phyloP scores from a whole-genome alignment of 495 filamentous ascomycete species.

The Penicillium lividum region DNA sequence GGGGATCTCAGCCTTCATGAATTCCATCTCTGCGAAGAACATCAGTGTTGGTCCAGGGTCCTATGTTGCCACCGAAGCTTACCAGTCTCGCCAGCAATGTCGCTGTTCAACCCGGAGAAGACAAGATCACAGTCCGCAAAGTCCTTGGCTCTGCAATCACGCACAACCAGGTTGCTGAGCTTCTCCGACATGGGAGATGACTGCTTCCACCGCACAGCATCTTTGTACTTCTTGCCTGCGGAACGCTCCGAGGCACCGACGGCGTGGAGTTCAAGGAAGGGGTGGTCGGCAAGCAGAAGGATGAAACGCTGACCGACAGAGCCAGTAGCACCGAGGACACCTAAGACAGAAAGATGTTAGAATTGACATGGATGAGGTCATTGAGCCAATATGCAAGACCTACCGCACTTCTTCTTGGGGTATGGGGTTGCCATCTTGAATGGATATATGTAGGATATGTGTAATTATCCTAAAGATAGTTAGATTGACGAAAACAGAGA shows the following conservation, averaged over 20 bases:
- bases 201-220: slow-evolving; percentile 86
- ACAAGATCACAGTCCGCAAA: slow-evolving; percentile 86
- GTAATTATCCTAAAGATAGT: slow-evolving; percentile 12
- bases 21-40: slow-evolving; percentile 64
- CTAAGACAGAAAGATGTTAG: slow-evolving; percentile 27
- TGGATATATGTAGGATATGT: slow-evolving; percentile 7
- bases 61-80: slow-evolving; percentile 19
- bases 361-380: neutral
- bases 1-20: slow-evolving; percentile 72
- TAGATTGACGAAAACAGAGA: slow-evolving; percentile 5
- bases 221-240: slow-evolving; percentile 78
- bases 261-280: slow-evolving; percentile 71
- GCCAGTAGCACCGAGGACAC: slow-evolving; percentile 56
- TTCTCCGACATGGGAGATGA: slow-evolving; percentile 65
- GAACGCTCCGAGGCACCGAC: slow-evolving; percentile 79
- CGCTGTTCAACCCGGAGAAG: slow-evolving; percentile 83
- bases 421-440: slow-evolving; percentile 38
- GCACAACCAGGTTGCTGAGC: slow-evolving; percentile 68
- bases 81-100: slow-evolving; percentile 80
- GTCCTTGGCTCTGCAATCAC: slow-evolving; percentile 70
- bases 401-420: slow-evolving; percentile 53
- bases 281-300: slow-evolving; percentile 76
- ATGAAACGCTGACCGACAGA: slow-evolving; percentile 88
- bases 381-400: slow-evolving; percentile 6
- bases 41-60: neutral